A percentile compares a stretch with the other conserved stretches of the same genome.
Evolutionary conservation across 805 yeast species (phyloP).

Genomic region (Candida fluviatilis): DNA sequence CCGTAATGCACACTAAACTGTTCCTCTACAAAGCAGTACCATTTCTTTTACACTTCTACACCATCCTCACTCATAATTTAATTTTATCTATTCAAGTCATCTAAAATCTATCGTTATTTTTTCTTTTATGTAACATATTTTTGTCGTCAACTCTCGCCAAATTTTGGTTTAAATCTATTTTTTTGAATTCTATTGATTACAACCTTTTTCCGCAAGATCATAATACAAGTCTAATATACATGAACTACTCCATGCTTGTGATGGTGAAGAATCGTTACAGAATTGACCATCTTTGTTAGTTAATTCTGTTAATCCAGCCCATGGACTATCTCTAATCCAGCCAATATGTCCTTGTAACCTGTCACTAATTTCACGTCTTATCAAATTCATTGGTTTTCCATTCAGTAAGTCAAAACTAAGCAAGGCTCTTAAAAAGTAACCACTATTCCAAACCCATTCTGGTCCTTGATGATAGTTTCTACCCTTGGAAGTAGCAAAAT

Average conservation of each 20-base stretch:
- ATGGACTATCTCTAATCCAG: constrained; percentile 72
- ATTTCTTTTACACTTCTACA: too few species aligned
- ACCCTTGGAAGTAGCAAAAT: constrained; percentile 92
- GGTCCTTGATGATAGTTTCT: constrained; percentile 98
- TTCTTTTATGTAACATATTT: too few species aligned
- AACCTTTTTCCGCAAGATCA: constrained; percentile 44
- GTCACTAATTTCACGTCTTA: constrained; percentile 48
- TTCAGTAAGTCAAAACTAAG: constrained; percentile 44
- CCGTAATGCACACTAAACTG: too few species aligned
- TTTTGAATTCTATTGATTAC: too few species aligned
- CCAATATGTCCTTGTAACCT: constrained; percentile 61
- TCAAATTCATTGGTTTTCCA: constrained; percentile 41
- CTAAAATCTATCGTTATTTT: too few species aligned
- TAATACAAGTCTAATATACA: constrained; percentile 76
- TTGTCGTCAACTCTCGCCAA: too few species aligned
- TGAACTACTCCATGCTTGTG: constrained; percentile 95
- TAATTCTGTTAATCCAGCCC: constrained; percentile 94
- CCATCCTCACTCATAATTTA: too few species aligned
- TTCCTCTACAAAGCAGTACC: too few species aligned
- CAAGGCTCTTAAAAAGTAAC: constrained; percentile 81
- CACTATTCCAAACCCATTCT: constrained; percentile 94
- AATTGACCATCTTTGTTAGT: constrained; percentile 82
- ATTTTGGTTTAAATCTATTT: too few species aligned
- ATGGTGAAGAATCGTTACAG: constrained; percentile 86
- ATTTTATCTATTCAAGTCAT: too few species aligned